These are phyloP conservation scores for Mycena epipterygia DNA, from an alignment of 768 basidiomycete species.

Conservation along the genomic window DNA sequence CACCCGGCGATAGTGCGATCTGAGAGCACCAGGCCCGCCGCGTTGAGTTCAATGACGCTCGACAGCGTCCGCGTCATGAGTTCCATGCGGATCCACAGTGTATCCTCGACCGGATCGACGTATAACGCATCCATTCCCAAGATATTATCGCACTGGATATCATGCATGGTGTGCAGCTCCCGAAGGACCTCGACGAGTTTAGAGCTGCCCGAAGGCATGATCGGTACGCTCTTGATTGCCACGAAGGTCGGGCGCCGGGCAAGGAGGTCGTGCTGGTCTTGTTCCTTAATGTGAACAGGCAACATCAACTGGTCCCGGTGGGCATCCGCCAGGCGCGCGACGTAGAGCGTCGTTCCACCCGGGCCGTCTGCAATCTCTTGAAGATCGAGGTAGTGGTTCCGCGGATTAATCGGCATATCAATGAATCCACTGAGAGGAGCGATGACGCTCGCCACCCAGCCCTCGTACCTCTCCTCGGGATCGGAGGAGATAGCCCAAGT, in stretches of 20 bases:
- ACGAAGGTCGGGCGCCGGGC: constrained; percentile 45
- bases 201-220: constrained; percentile 51
- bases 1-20: constrained; percentile 65
- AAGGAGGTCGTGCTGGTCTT: not conserved
- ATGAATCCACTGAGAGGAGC: constrained; percentile 55
- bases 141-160: constrained; percentile 57
- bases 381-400: constrained; percentile 57
- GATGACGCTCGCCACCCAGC: constrained; percentile 53
- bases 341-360: constrained; percentile 60
- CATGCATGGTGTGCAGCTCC: constrained; percentile 56
- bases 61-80: constrained; percentile 72
- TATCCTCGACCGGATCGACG: constrained; percentile 53
- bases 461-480: constrained; percentile 40
- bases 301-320: not conserved
- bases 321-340: not conserved
- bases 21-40: constrained; percentile 57
- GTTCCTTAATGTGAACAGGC: not conserved
- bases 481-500: not conserved
- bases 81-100: constrained; percentile 73
- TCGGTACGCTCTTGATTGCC: constrained; percentile 66
- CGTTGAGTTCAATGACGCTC: constrained; percentile 63
- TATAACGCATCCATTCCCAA: constrained; percentile 61
- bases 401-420: constrained; percentile 53
- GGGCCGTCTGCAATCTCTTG: constrained; percentile 70
- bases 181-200: constrained; percentile 60